These are phyloP conservation scores for Arthromyces matolae DNA, from an alignment of 768 basidiomycete genomes.

Conservation along the genomic window DNA sequence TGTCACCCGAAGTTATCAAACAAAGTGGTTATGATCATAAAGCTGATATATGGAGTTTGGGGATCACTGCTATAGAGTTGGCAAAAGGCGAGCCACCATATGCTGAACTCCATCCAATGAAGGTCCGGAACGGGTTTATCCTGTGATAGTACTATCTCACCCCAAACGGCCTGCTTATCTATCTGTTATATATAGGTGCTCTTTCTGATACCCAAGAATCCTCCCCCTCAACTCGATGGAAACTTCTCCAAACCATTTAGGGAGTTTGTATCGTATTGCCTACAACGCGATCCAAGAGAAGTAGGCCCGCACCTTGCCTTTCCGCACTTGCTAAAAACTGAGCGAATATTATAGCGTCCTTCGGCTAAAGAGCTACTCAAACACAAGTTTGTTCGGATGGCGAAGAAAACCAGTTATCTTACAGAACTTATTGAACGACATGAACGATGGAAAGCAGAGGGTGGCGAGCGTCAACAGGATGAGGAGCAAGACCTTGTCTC, in stretches of 20 bases:
- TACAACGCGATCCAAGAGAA: constrained; percentile 91
- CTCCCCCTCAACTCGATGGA: constrained; percentile 86
- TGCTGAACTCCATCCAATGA: constrained; percentile 98
- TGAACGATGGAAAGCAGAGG: constrained; percentile 90
- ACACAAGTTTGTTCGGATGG: constrained; percentile 93
- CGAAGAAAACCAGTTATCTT: constrained; percentile 91
- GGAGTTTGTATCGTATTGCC: constrained; percentile 90
- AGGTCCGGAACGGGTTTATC: constrained; percentile 51
- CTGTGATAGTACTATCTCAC: too few species aligned
- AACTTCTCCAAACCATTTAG: constrained; percentile 90
- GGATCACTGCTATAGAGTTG: constrained; percentile 95
- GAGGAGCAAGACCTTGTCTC: constrained; percentile 58
- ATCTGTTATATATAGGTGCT: constrained; percentile 61
- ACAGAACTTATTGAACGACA: constrained; percentile 95
- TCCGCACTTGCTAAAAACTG: constrained; percentile 11
- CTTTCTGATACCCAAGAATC: constrained; percentile 97
- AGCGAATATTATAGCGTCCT: constrained; percentile 62
- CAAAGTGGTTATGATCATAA: constrained; percentile 99
- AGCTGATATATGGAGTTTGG: constrained; percentile 98
- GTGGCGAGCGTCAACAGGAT: constrained; percentile 72
- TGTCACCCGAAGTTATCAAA: constrained; percentile 99
- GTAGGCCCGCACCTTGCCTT: constrained; percentile 39
- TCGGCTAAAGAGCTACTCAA: constrained; percentile 92
- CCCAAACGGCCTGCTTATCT: too few species aligned
- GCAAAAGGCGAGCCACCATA: constrained; percentile 98